Percentiles rank a stretch among this genome's conserved stretches.
Evolutionary conservation across 108 stramenopile species (phyloP).

Genomic region (Cyclotella kingstonii): DNA sequence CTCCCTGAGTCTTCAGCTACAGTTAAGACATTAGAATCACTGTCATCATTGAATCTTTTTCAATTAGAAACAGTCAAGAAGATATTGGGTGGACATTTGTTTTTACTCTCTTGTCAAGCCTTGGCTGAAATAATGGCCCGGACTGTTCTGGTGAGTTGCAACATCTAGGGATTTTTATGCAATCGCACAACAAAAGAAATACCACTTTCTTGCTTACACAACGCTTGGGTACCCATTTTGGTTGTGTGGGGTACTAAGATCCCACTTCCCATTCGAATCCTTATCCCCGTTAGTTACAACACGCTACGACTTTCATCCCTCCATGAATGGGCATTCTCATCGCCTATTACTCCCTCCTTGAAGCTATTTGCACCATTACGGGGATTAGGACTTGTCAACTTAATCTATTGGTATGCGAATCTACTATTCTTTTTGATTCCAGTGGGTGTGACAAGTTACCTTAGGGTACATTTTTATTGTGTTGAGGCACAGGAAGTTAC

Average conservation of each 20-base stretch:
- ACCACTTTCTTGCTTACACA: not conserved
- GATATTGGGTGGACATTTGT: conserved; percentile 45
- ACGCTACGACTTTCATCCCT: conserved; percentile 52
- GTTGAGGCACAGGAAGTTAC: conserved; percentile 75
- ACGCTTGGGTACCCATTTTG: conserved; percentile 8
- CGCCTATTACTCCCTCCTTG: not conserved
- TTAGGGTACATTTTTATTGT: conserved; percentile 70
- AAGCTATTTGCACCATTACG: conserved; percentile 34
- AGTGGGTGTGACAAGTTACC: conserved; percentile 60
- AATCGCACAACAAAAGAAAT: not conserved
- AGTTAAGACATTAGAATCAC: too few relatives aligned
- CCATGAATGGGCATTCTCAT: conserved; percentile 50
- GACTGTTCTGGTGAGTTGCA: conserved; percentile 22
- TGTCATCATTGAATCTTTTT: too few relatives aligned
- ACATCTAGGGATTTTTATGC: not conserved
- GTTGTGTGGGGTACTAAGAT: conserved; percentile 17
- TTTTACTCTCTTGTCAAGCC: conserved; percentile 68
- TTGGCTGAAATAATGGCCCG: conserved; percentile 50
- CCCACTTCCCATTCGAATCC: conserved; percentile 67
- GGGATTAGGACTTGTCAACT: conserved; percentile 50
- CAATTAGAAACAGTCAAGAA: conserved; percentile 23
- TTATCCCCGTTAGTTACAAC: conserved; percentile 70
- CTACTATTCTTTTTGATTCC: conserved; percentile 75
- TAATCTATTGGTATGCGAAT: conserved; percentile 66
- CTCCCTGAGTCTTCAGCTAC: too few relatives aligned